Evolutionary conservation across 768 basidiomycete species (phyloP).

Genomic region (Phanerochaete carnosa): DNA sequence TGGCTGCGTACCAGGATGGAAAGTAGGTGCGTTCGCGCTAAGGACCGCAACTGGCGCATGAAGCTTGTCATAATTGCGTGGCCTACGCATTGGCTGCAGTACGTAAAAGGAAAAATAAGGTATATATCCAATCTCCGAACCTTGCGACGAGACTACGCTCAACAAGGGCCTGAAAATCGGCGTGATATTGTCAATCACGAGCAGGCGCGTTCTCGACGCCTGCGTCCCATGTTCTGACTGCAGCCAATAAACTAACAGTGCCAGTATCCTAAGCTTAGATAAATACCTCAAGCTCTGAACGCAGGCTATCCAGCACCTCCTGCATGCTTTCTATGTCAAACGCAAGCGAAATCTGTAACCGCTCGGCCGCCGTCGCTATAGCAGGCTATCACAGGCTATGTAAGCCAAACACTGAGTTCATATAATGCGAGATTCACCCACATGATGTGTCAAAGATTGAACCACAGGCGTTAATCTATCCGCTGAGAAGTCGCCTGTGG

Average conservation of each 20-base stretch:
- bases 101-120: neutral
- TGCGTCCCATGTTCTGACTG: neutral
- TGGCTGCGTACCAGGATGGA: conserved; percentile 50
- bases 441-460: conserved; percentile 17
- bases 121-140: conserved; percentile 13
- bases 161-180: conserved; percentile 60
- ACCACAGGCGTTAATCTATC: conserved; percentile 43
- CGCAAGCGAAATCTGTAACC: conserved; percentile 55
- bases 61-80: conserved; percentile 72
- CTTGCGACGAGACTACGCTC: conserved; percentile 65
- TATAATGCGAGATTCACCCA: conserved; percentile 1
- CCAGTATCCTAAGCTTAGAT: no score
- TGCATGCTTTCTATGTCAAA: conserved; percentile 57
- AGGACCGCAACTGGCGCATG: conserved; percentile 57
- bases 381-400: neutral
- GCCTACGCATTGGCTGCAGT: conserved; percentile 28
- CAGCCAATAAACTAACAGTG: no score
- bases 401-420: conserved; percentile 17
- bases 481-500: conserved; percentile 61
- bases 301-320: conserved; percentile 45
- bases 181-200: conserved; percentile 68
- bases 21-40: conserved; percentile 42
- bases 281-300: conserved; percentile 27
- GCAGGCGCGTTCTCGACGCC: neutral
- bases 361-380: conserved; percentile 38